These are phyloP conservation scores for Metschnikowia proteae DNA, from an alignment of 805 yeast species.

Conservation along the genomic window DNA sequence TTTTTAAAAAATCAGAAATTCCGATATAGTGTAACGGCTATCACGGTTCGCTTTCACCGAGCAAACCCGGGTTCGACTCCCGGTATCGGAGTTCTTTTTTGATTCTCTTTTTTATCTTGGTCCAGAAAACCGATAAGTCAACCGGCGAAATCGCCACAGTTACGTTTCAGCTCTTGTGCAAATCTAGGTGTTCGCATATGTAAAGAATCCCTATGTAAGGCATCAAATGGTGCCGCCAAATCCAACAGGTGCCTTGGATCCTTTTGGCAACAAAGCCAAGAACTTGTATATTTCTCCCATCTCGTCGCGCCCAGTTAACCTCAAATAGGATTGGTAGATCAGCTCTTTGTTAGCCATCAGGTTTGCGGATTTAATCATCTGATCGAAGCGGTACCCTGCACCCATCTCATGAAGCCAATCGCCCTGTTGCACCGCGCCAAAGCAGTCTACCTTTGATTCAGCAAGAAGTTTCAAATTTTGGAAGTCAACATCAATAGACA, in stretches of 20 bases:
- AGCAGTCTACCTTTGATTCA: constrained; percentile 23
- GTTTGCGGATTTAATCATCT: constrained; percentile 41
- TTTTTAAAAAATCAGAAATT: constrained; percentile 15
- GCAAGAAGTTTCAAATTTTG: constrained; percentile 41
- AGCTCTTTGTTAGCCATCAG: constrained; percentile 47
- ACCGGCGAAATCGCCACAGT: not conserved
- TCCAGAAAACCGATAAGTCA: too few species aligned
- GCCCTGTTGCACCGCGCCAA: constrained; percentile 71
- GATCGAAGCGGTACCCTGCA: constrained; percentile 64
- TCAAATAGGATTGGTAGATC: constrained; percentile 52
- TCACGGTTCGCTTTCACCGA: constrained; percentile 83
- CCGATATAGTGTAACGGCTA: constrained; percentile 82
- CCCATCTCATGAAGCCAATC: constrained; percentile 78
- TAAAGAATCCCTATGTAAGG: not conserved
- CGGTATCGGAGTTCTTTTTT: constrained; percentile 59
- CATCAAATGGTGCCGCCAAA: constrained; percentile 32
- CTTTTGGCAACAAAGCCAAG: constrained; percentile 54
- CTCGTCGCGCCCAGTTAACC: constrained; percentile 60
- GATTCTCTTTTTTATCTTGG: not conserved
- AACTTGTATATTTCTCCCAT: constrained; percentile 82
- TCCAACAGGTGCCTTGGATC: constrained; percentile 47
- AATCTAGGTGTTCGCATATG: too few species aligned
- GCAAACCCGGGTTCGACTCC: constrained; percentile 85
- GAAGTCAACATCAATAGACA: constrained; percentile 83
- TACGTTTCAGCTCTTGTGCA: not conserved